These are phyloP conservation scores for Geranium incanum DNA, from an alignment of 441 rosid genomes.

Conservation along the genomic window DNA sequence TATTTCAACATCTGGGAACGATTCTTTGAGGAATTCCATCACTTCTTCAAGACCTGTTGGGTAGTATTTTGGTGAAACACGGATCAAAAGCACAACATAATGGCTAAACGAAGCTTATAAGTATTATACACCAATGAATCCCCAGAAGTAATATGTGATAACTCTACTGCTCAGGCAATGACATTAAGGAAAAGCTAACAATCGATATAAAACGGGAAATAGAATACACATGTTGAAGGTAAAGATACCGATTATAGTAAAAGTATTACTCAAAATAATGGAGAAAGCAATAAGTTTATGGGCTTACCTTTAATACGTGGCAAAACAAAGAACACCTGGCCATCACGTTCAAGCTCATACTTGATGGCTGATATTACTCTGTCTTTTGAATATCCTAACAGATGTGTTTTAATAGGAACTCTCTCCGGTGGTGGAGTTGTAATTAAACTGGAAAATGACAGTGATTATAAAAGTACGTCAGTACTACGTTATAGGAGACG, in stretches of 20 bases:
- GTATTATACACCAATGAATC: neutral
- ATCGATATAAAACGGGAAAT: neutral
- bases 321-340: slow-evolving; percentile 92
- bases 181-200: neutral
- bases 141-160: neutral
- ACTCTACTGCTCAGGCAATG: slow-evolving; percentile 2
- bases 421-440: slow-evolving; percentile 98
- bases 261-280: neutral
- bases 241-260: neutral
- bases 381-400: slow-evolving; percentile 55
- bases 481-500: slow-evolving; percentile 13
- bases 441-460: slow-evolving; percentile 58
- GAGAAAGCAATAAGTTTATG: slow-evolving; percentile 17
- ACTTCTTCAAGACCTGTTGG: slow-evolving; percentile 83
- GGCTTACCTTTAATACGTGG: slow-evolving; percentile 86
- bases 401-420: slow-evolving; percentile 89
- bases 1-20: slow-evolving; percentile 64
- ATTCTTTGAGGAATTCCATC: slow-evolving; percentile 62
- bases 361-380: slow-evolving; percentile 63
- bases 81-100: slow-evolving; percentile 12
- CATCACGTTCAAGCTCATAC: slow-evolving; percentile 77
- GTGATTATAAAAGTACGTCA: slow-evolving; percentile 14
- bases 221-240: neutral
- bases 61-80: slow-evolving; percentile 18
- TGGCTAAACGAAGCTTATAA: neutral